Evolutionary conservation across 2,329 filamentous ascomycete genomes (phyloP).

Genomic region (Penicillium sp.): DNA sequence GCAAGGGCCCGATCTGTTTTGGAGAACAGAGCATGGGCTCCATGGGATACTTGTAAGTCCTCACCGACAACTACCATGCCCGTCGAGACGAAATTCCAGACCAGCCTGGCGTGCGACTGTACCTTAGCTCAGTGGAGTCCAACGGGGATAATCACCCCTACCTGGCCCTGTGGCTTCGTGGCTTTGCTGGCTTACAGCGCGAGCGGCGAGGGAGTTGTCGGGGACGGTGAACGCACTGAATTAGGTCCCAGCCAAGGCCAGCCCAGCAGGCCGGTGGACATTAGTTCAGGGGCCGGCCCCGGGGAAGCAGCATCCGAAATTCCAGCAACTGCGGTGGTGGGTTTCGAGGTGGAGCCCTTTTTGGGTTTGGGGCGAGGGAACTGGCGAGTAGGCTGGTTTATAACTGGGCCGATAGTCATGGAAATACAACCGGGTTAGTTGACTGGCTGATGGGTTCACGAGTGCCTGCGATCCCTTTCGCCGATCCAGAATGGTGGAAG

Average conservation of each 20-base stretch:
- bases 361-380: constrained; percentile 1
- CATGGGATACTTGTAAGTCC: not conserved
- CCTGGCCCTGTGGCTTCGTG: not conserved
- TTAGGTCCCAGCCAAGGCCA: constrained; percentile 17
- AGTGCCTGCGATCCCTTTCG: constrained; percentile 19
- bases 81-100: constrained; percentile 20
- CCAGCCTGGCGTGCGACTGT: constrained; percentile 16
- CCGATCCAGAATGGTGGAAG: constrained; percentile 20
- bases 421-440: not conserved
- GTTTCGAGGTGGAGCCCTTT: constrained; percentile 13
- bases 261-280: constrained; percentile 23
- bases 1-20: not conserved
- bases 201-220: constrained; percentile 17
- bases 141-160: not conserved
- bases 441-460: not conserved
- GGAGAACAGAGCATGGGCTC: not conserved
- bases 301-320: constrained; percentile 37
- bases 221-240: constrained; percentile 17
- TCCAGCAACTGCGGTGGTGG: constrained; percentile 30
- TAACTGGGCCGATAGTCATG: constrained; percentile 15
- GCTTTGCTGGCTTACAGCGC: not conserved
- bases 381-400: constrained; percentile 15
- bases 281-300: constrained; percentile 32
- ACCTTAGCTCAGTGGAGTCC: constrained; percentile 1
- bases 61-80: constrained; percentile 24